phyloP scores from a whole-genome alignment of 2,329 filamentous ascomycete species.

The Graphium sp. region DNA sequence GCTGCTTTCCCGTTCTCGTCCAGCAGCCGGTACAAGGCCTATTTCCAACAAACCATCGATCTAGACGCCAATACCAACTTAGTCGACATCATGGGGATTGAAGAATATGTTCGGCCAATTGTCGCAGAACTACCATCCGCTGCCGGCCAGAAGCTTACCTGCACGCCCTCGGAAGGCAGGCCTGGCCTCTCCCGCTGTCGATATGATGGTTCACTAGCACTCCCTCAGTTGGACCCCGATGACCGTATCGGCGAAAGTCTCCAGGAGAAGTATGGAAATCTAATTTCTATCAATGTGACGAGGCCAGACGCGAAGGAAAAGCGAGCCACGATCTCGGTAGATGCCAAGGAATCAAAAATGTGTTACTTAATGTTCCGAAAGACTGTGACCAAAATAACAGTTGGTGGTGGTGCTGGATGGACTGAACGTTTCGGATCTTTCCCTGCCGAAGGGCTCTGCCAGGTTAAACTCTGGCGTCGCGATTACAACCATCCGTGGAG shows the following conservation, averaged over 20 bases:
- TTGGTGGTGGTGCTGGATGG: conserved; percentile 41
- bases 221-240: conserved; percentile 43
- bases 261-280: conserved; percentile 17
- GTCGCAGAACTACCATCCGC: conserved; percentile 56
- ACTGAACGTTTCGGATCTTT: conserved; percentile 50
- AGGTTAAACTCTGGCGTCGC: conserved; percentile 68
- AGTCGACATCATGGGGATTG: conserved; percentile 52
- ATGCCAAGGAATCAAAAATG: conserved; percentile 58
- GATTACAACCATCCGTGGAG: conserved; percentile 64
- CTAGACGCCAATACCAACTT: conserved; percentile 55
- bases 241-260: conserved; percentile 19
- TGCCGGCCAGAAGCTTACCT: conserved; percentile 40
- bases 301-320: conserved; percentile 17
- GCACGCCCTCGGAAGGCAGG: conserved; percentile 23
- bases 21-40: conserved; percentile 67
- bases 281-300: conserved; percentile 37
- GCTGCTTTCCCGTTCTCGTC: conserved; percentile 76
- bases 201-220: conserved; percentile 44
- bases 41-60: conserved; percentile 69
- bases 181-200: conserved; percentile 46
- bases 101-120: conserved; percentile 49
- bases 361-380: conserved; percentile 59
- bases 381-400: conserved; percentile 46
- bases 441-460: conserved; percentile 43
- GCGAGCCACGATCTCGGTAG: conserved; percentile 46